phyloP scores from a whole-genome alignment of 345 rosid genomes.

The Aquilaria sinensis region DNA sequence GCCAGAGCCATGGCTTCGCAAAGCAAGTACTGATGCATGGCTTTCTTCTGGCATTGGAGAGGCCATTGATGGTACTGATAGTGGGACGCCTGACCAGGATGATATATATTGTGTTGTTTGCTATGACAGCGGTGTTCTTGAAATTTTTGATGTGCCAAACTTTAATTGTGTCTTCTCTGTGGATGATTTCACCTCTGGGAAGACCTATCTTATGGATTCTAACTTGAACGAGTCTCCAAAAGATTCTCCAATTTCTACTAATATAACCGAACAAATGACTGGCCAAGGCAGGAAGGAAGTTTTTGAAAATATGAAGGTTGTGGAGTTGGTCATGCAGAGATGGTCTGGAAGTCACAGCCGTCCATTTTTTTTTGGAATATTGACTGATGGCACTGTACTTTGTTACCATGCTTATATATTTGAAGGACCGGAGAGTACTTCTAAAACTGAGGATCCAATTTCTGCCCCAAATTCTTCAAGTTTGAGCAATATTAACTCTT shows the following conservation, averaged over 20 bases:
- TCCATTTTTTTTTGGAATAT: constrained; percentile 81
- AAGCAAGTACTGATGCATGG: constrained; percentile 98
- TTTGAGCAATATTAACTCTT: constrained; percentile 41
- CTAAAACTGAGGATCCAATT: constrained; percentile 46
- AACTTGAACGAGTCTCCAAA: constrained; percentile 34
- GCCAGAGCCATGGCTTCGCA: constrained; percentile 93
- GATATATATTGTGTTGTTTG: constrained; percentile 91
- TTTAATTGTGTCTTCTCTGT: constrained; percentile 78
- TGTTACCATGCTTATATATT: constrained; percentile 90
- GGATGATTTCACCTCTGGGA: constrained; percentile 82
- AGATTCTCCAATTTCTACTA: constrained; percentile 33
- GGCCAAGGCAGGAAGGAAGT: constrained; percentile 64
- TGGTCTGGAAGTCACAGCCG: constrained; percentile 86
- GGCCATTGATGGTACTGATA: constrained; percentile 82
- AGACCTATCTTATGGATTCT: constrained; percentile 64
- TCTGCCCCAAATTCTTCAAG: constrained; percentile 38
- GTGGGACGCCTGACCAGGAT: constrained; percentile 80
- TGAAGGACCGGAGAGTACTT: constrained; percentile 65
- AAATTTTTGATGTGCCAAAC: constrained; percentile 90
- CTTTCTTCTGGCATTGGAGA: constrained; percentile 84
- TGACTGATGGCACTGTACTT: constrained; percentile 92
- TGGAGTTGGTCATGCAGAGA: constrained; percentile 91
- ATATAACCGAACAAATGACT: constrained; percentile 39
- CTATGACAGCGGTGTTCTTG: constrained; percentile 76
- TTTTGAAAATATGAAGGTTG: constrained; percentile 51